Percentiles rank a stretch among this genome's conserved stretches.
Evolutionary conservation across 192 early-diverging fungal genomes (phyloP).

Genomic region (Entomortierella lignicola): DNA sequence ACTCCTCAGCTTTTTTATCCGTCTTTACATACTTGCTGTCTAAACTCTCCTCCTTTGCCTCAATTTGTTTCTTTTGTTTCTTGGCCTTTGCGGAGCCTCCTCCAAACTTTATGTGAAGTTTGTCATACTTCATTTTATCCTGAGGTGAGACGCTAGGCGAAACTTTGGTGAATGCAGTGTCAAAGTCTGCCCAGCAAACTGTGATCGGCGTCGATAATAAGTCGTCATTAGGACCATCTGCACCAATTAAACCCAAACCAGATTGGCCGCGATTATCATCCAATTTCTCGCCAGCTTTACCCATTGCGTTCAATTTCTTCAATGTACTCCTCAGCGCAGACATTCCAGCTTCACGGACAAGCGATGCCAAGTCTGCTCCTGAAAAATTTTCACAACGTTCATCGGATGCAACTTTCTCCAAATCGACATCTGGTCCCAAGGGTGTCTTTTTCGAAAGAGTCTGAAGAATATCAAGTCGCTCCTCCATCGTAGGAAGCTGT

Average conservation of each 20-base stretch:
- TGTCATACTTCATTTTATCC: conserved; percentile 61
- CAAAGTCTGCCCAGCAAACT: conserved; percentile 76
- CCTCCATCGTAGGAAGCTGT: conserved; percentile 83
- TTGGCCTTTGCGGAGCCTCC: conserved; percentile 44
- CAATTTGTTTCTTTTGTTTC: conserved; percentile 33
- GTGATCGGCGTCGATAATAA: conserved; percentile 57
- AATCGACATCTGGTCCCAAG: conserved; percentile 66
- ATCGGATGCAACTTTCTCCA: conserved; percentile 71
- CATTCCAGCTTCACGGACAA: conserved; percentile 86
- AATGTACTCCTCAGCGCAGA: conserved; percentile 77
- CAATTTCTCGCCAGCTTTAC: conserved; percentile 49
- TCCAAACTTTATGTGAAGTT: conserved; percentile 58
- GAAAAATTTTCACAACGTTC: conserved; percentile 76
- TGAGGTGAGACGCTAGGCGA: conserved; percentile 81
- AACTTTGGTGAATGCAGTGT: conserved; percentile 83
- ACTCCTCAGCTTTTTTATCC: conserved; percentile 14
- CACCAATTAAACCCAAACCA: conserved; percentile 9
- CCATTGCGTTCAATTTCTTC: conserved; percentile 49
- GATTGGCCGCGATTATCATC: conserved; percentile 24
- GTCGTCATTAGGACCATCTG: conserved; percentile 9
- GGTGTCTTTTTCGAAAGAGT: conserved; percentile 87
- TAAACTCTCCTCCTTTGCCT: conserved; percentile 1
- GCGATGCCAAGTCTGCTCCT: conserved; percentile 81
- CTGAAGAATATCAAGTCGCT: conserved; percentile 87
- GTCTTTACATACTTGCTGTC: neutral